These are phyloP conservation scores for Lactifluus piperatus DNA, from an alignment of 768 basidiomycete species.

Conservation along the genomic window DNA sequence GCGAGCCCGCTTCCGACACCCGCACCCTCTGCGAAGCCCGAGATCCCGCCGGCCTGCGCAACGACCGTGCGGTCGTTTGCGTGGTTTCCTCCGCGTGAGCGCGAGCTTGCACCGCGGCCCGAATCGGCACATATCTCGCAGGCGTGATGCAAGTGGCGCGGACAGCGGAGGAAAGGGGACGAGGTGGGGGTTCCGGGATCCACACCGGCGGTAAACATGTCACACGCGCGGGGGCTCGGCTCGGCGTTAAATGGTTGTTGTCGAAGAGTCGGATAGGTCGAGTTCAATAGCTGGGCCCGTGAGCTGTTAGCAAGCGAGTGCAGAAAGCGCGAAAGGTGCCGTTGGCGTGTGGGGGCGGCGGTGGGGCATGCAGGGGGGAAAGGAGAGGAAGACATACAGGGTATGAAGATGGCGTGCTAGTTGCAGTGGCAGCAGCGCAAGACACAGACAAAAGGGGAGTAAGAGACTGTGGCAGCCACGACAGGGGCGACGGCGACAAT, in stretches of 20 bases:
- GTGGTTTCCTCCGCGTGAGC: conserved; percentile 3
- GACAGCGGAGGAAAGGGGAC: conserved; percentile 56
- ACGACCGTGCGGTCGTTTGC: conserved; percentile 14
- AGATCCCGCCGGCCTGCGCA: conserved; percentile 42
- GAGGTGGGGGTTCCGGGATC: conserved; percentile 55
- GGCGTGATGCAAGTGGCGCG: conserved; percentile 61
- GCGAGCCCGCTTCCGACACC: conserved; percentile 67
- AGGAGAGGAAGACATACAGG: conserved; percentile 24
- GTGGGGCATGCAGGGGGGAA: not conserved
- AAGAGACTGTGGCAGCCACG: conserved; percentile 1
- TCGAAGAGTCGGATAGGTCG: not conserved
- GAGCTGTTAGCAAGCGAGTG: conserved; percentile 20
- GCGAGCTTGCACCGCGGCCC: conserved; percentile 28
- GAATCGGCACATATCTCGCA: conserved; percentile 75
- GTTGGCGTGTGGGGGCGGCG: not conserved
- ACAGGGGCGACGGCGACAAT: not conserved
- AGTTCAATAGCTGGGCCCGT: conserved; percentile 5
- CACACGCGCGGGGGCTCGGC: conserved; percentile 34
- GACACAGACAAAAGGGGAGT: conserved; percentile 26
- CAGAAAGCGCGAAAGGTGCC: not conserved
- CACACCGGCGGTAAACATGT: conserved; percentile 51
- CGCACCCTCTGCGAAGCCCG: conserved; percentile 67
- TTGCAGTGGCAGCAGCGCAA: not conserved
- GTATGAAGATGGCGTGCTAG: conserved; percentile 19
- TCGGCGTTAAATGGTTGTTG: conserved; percentile 16